Evolutionary conservation across 768 basidiomycete genomes (phyloP).

Genomic region (Naganishia friedmannii): DNA sequence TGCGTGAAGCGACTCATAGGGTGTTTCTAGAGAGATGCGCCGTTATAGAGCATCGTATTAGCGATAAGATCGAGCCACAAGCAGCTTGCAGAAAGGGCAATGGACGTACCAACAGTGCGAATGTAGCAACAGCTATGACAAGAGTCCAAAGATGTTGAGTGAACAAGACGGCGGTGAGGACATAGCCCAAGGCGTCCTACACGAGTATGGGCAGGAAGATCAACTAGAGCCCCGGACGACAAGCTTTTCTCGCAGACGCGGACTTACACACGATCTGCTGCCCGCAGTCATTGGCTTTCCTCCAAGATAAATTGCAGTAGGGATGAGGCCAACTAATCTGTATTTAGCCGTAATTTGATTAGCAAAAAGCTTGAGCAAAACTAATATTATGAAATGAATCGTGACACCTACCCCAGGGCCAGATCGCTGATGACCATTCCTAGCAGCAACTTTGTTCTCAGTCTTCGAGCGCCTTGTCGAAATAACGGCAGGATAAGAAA

Average conservation of each 20-base stretch:
- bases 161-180: slow-evolving; percentile 45
- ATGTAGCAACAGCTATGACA: slow-evolving; percentile 47
- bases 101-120: slow-evolving; percentile 42
- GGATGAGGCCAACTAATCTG: slow-evolving; percentile 38
- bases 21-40: slow-evolving; percentile 36
- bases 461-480: slow-evolving; percentile 41
- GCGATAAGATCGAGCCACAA: not conserved
- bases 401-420: slow-evolving; percentile 41
- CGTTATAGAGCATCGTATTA: not conserved
- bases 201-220: not conserved
- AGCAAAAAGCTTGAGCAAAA: not conserved
- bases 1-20: slow-evolving; percentile 42
- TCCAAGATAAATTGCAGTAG: slow-evolving; percentile 36
- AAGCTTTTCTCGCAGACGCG: not conserved
- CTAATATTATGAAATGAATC: not conserved
- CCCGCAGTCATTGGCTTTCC: slow-evolving; percentile 36
- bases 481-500: slow-evolving; percentile 38
- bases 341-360: not conserved
- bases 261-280: slow-evolving; percentile 42
- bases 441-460: slow-evolving; percentile 44
- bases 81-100: too few species aligned
- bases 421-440: slow-evolving; percentile 51
- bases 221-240: not conserved
- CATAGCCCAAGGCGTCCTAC: slow-evolving; percentile 41
- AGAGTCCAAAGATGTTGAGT: slow-evolving; percentile 51